A percentile compares a stretch with the other conserved stretches of the same genome.
Conservation (phyloP, 192 early-diverging fungal species). For the Mortierella alpina region DNA sequence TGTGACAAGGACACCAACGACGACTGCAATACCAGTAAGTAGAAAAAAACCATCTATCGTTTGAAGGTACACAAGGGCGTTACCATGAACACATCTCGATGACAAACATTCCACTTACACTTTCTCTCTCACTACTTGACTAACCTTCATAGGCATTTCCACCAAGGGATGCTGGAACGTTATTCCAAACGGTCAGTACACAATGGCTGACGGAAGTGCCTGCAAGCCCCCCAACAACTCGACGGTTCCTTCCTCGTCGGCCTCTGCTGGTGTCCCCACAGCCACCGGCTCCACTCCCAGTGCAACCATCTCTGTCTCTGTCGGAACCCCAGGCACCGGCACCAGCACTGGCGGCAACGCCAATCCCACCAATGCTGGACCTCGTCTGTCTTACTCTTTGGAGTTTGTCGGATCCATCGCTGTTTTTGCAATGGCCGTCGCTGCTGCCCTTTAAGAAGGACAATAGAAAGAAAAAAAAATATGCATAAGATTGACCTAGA, state of each 20-base stretch:
- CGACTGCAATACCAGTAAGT: slow-evolving; percentile 40
- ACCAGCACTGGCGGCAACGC: background rate
- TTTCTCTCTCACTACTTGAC: background rate
- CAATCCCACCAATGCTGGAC: background rate
- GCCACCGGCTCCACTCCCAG: background rate
- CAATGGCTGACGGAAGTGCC: slow-evolving; percentile 22
- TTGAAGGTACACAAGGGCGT: too few species aligned
- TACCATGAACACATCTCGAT: background rate
- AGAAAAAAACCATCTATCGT: background rate
- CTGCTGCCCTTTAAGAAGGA: background rate
- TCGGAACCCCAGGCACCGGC: background rate
- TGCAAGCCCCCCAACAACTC: slow-evolving; percentile 10
- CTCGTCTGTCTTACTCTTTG: background rate
- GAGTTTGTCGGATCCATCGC: background rate
- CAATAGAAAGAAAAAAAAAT: background rate
- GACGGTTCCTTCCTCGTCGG: background rate
- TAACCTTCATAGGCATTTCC: slow-evolving; percentile 24
- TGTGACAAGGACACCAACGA: slow-evolving; percentile 27
- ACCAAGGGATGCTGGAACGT: slow-evolving; percentile 48
- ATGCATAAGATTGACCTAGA: background rate
- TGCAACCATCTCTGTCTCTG: background rate
- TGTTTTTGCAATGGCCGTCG: background rate
- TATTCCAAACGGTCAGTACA: slow-evolving; percentile 48
- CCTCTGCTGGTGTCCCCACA: background rate
- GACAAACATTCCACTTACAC: background rate